phyloP scores from a whole-genome alignment of 805 yeast genomes.

The Wickerhamiella australiensis region DNA sequence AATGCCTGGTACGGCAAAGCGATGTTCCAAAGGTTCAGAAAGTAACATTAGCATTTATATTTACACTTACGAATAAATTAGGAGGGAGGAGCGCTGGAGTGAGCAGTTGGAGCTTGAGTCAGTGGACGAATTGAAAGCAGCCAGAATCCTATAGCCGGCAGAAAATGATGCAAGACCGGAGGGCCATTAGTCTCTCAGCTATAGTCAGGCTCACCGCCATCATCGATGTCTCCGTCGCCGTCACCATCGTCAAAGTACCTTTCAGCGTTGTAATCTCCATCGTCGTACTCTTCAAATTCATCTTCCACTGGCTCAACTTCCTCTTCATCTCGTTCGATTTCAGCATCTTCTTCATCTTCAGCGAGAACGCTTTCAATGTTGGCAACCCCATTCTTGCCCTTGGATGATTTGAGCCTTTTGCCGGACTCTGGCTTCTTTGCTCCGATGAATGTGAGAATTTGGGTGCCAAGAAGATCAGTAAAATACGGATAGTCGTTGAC shows the following conservation, averaged over 20 bases:
- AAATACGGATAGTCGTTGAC: conserved; percentile 69
- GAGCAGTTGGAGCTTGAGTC: no score
- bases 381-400: not conserved
- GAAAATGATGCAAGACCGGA: not conserved
- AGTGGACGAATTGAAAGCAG: no score
- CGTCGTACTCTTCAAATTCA: conserved; percentile 61
- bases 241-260: conserved; percentile 64
- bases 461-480: conserved; percentile 61
- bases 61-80: not conserved
- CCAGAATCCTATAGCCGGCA: not conserved
- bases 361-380: conserved; percentile 19
- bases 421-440: conserved; percentile 39
- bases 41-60: conserved; percentile 2
- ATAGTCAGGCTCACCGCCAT: conserved; percentile 59
- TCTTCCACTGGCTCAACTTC: conserved; percentile 39
- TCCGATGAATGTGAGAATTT: conserved; percentile 62
- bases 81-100: not conserved
- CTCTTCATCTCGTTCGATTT: conserved; percentile 30
- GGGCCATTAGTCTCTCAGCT: conserved; percentile 22
- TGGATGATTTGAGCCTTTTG: conserved; percentile 27
- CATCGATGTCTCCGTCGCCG: conserved; percentile 42
- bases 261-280: conserved; percentile 70
- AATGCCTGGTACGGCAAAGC: conserved; percentile 30
- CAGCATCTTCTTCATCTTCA: conserved; percentile 31
- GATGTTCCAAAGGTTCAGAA: conserved; percentile 21